Evolutionary conservation across 2,329 filamentous ascomycete species (phyloP).

Genomic region (Aspergillus sp.): DNA sequence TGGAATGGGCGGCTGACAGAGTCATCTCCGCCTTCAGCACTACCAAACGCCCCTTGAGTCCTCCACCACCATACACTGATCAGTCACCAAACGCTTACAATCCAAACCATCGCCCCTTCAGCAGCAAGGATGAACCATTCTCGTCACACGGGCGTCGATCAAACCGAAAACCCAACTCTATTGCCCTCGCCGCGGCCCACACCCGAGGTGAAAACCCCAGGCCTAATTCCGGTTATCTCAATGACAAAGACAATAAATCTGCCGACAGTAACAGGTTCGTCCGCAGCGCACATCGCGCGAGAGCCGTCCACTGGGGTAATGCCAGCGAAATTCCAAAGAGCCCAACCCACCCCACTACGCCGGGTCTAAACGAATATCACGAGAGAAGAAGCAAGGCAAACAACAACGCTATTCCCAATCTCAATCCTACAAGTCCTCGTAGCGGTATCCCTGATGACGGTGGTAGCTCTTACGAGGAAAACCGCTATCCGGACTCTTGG

Average conservation of each 20-base stretch:
- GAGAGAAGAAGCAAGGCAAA: background rate
- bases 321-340: background rate
- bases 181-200: background rate
- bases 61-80: background rate
- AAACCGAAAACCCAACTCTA: background rate
- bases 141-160: background rate
- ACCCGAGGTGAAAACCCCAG: background rate
- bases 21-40: background rate
- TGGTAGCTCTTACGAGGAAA: background rate
- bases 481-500: background rate
- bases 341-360: background rate
- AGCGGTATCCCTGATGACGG: background rate
- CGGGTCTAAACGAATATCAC: background rate
- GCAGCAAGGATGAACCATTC: background rate
- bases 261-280: background rate
- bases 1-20: conserved; percentile 2
- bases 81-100: background rate
- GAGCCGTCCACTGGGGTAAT: conserved; percentile 8
- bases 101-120: background rate
- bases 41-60: background rate
- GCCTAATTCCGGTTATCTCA: background rate
- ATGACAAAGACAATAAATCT: background rate
- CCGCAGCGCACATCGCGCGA: background rate
- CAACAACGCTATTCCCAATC: background rate
- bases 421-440: background rate